Evolutionary conservation across 2,329 filamentous ascomycete genomes (phyloP).

Genomic region (Amauroascus niger): DNA sequence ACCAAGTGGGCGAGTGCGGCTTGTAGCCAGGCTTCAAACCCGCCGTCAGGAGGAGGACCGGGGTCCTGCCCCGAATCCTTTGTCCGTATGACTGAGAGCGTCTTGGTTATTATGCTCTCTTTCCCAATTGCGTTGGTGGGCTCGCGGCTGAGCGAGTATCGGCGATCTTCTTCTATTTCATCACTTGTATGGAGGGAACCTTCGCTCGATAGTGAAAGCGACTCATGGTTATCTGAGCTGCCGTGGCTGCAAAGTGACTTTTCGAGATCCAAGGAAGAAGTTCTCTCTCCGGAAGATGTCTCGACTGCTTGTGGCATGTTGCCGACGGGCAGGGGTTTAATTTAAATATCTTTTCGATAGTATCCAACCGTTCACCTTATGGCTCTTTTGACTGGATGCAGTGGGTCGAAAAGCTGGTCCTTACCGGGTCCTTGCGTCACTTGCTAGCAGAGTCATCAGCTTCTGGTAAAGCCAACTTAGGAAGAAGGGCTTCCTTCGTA

Average conservation of each 20-base stretch:
- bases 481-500: not conserved
- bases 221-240: not conserved
- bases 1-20: slow-evolving; percentile 45
- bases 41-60: slow-evolving; percentile 42
- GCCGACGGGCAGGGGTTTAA: not conserved
- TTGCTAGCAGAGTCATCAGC: not conserved
- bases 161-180: not conserved
- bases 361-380: no score
- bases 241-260: not conserved
- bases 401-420: no score
- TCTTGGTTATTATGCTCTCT: slow-evolving; percentile 19
- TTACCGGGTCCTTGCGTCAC: not conserved
- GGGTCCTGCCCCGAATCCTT: slow-evolving; percentile 30
- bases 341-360: not conserved
- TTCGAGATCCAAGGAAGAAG: not conserved
- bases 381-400: no score
- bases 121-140: not conserved
- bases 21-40: slow-evolving; percentile 48
- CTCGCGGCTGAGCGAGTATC: slow-evolving; percentile 3
- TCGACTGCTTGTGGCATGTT: not conserved
- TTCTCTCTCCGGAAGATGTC: not conserved
- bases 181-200: not conserved
- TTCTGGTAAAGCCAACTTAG: not conserved
- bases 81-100: slow-evolving; percentile 31
- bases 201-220: not conserved